These are phyloP conservation scores for Musa schizocarpa DNA, from an alignment of 176 grass and related monocot genomes.

Conservation along the genomic window DNA sequence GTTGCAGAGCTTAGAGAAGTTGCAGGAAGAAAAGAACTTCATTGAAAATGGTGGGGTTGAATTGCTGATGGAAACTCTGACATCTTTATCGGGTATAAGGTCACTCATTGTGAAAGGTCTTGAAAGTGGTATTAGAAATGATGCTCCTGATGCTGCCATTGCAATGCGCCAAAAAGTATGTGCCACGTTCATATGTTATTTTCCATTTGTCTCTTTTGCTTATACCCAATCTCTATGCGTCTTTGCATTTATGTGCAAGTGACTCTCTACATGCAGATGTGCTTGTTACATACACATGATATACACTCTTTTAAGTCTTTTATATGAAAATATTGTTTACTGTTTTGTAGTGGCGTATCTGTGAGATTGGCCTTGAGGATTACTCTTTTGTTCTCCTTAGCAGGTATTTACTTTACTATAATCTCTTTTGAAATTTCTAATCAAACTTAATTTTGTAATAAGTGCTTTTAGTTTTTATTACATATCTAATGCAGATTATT, in stretches of 20 bases:
- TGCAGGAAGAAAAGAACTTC: slow-evolving; percentile 31
- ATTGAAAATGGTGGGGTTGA: slow-evolving; percentile 31
- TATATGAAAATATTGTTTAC: slow-evolving; percentile 7
- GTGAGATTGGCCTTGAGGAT: slow-evolving; percentile 93
- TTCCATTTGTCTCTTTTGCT: too few species aligned
- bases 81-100: slow-evolving; percentile 60
- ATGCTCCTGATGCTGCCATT: slow-evolving; percentile 79
- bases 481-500: not conserved
- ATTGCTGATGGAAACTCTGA: slow-evolving; percentile 59
- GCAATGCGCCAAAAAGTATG: slow-evolving; percentile 92
- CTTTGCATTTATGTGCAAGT: too few species aligned
- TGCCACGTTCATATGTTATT: not conserved
- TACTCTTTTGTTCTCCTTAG: slow-evolving; percentile 94
- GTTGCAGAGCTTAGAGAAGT: slow-evolving; percentile 62
- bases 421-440: not conserved
- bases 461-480: not conserved
- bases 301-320: not conserved
- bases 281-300: not conserved
- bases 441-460: not conserved
- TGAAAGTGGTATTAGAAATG: slow-evolving; percentile 92
- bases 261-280: not conserved
- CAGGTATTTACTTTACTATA: slow-evolving; percentile 28
- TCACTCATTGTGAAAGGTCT: slow-evolving; percentile 66
- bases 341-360: slow-evolving; percentile 79
- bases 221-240: too few species aligned